phyloP scores from a whole-genome alignment of 176 grass and related monocot species.

The Chrysopogon serrulatus region DNA sequence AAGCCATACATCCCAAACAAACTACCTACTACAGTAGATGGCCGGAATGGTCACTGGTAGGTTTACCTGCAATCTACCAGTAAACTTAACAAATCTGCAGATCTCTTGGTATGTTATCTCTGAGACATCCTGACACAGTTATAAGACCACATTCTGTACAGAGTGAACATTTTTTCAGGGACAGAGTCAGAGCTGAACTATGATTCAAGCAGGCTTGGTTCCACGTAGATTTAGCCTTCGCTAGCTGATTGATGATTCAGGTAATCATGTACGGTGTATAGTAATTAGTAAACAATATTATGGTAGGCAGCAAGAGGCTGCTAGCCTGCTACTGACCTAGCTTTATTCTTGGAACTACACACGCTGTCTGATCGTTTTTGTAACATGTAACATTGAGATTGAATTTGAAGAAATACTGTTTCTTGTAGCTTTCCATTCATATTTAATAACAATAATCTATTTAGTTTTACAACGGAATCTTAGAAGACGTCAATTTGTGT shows the following conservation, averaged over 20 bases:
- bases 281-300: neutral
- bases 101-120: neutral
- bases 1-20: slow-evolving; percentile 43
- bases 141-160: slow-evolving; percentile 14
- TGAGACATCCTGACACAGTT: neutral
- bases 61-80: neutral
- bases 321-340: neutral
- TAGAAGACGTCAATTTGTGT: neutral
- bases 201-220: neutral
- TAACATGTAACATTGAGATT: neutral
- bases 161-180: neutral
- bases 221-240: neutral
- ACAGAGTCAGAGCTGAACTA: neutral
- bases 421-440: neutral
- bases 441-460: neutral
- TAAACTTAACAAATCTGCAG: neutral
- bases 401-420: neutral
- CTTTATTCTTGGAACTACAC: neutral
- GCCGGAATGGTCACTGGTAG: slow-evolving; percentile 54
- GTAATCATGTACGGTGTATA: neutral
- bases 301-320: neutral
- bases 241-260: neutral
- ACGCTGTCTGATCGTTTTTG: neutral
- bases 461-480: neutral
- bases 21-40: slow-evolving; percentile 43